Conservation (phyloP, 1,139 yeast species). For the Nematodospora anomalae region DNA sequence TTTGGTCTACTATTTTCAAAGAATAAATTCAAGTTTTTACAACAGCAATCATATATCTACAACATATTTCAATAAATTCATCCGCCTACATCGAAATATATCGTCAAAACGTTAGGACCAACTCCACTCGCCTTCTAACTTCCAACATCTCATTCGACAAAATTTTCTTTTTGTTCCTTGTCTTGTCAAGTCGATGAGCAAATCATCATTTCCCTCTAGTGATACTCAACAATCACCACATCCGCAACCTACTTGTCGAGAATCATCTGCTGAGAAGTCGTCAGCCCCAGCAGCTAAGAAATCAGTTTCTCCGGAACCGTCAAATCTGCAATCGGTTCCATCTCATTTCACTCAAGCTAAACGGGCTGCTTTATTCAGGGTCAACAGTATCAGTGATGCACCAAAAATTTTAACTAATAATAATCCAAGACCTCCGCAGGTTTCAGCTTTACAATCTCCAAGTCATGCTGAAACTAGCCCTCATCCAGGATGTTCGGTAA, state of each 20-base stretch:
- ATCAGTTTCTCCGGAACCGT: background rate
- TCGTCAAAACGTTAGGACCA: too few relatives aligned
- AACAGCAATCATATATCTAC: too few relatives aligned
- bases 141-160: background rate
- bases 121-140: too few relatives aligned
- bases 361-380: slow-evolving; percentile 4
- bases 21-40: too few relatives aligned
- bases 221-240: slow-evolving; percentile 1
- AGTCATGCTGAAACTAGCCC: background rate
- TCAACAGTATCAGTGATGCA: slow-evolving; percentile 6
- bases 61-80: too few relatives aligned
- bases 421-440: background rate
- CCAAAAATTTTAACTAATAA: slow-evolving; percentile 11
- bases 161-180: background rate
- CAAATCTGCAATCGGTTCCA: background rate
- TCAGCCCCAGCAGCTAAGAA: background rate
- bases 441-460: background rate
- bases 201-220: background rate
- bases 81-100: too few relatives aligned
- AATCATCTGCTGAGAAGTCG: background rate
- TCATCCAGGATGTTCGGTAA: slow-evolving; percentile 7
- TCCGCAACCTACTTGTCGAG: background rate
- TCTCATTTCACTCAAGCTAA: slow-evolving; percentile 3
- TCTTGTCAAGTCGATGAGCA: slow-evolving; percentile 1
- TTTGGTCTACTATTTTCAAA: too few relatives aligned